These are phyloP conservation scores for Ascocoryne sarcoides DNA, from an alignment of 2,329 filamentous ascomycete genomes.

Conservation along the genomic window DNA sequence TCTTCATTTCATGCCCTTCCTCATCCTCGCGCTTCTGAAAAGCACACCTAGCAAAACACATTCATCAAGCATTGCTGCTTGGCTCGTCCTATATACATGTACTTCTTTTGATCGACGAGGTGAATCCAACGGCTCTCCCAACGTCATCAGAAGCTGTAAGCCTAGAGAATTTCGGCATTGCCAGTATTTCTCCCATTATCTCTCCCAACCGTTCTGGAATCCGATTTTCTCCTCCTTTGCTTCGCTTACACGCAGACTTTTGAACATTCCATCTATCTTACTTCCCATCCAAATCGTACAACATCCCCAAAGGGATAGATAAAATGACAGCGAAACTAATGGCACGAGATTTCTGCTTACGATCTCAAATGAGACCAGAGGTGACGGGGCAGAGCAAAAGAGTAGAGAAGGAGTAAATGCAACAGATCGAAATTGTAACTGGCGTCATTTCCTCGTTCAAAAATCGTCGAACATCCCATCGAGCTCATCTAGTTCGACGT, in stretches of 20 bases:
- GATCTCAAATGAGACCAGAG: not conserved
- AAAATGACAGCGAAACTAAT: not conserved
- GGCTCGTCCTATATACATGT: not conserved
- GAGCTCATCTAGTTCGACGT: conserved; percentile 85
- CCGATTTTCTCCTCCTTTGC: not conserved
- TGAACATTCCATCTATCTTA: conserved; percentile 1
- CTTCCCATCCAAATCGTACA: conserved; percentile 1
- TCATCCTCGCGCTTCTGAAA: not conserved
- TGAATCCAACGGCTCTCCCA: not conserved
- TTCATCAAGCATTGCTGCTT: too few relatives aligned
- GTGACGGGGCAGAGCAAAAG: not conserved
- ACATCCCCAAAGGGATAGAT: not conserved
- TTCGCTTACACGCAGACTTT: not conserved
- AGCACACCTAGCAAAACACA: too few relatives aligned
- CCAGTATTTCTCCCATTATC: not conserved
- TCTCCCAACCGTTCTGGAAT: not conserved
- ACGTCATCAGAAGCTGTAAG: not conserved
- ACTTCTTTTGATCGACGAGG: not conserved
- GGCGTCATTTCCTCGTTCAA: conserved; percentile 3
- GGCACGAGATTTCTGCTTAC: not conserved
- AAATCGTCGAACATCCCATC: conserved; percentile 74
- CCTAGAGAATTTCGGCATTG: not conserved
- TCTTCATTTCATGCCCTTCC: not conserved
- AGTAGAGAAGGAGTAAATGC: not conserved
- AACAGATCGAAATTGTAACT: not conserved